These are phyloP conservation scores for Pelagophyceae sp. DNA, from an alignment of 352 stramenopile genomes.

Conservation along the genomic window DNA sequence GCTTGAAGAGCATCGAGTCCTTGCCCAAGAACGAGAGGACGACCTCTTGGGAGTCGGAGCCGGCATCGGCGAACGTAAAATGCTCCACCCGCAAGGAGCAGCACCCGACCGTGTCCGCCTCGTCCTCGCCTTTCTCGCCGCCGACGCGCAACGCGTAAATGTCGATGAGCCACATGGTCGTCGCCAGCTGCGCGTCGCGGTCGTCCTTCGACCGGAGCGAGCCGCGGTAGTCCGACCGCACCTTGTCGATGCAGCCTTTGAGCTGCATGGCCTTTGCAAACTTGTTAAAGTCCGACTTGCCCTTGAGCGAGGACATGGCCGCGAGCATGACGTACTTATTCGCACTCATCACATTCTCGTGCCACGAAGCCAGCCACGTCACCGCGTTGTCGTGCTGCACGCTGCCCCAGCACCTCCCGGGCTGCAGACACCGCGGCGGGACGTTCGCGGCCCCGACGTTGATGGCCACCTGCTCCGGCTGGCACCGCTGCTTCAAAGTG, in stretches of 20 bases:
- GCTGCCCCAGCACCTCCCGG: slow-evolving; percentile 87
- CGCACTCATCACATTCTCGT: slow-evolving; percentile 95
- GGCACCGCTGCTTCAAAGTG: slow-evolving; percentile 90
- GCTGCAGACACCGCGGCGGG: slow-evolving; percentile 44
- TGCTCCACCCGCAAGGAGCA: slow-evolving; percentile 97
- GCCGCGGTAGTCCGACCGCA: slow-evolving; percentile 56
- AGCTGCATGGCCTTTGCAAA: slow-evolving; percentile 97
- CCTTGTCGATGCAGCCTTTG: slow-evolving; percentile 93
- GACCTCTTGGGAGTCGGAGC: slow-evolving; percentile 72
- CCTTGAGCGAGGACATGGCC: slow-evolving; percentile 96
- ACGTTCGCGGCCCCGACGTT: slow-evolving; percentile 76
- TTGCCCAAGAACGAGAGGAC: slow-evolving; percentile 99
- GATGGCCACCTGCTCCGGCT: slow-evolving; percentile 90
- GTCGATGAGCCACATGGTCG: slow-evolving; percentile 99
- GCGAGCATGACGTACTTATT: slow-evolving; percentile 99
- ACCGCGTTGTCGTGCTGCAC: slow-evolving; percentile 86
- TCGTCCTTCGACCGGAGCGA: slow-evolving; percentile 69
- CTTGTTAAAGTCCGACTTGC: slow-evolving; percentile 95
- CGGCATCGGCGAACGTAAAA: slow-evolving; percentile 83
- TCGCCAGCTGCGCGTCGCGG: slow-evolving; percentile 83
- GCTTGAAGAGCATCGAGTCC: slow-evolving; percentile 99
- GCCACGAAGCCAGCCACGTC: slow-evolving; percentile 69
- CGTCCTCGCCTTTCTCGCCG: slow-evolving; percentile 96
- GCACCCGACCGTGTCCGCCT: slow-evolving; percentile 97
- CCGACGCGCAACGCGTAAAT: slow-evolving; percentile 97